phyloP scores from a whole-genome alignment of 108 stramenopile species.

The Skeletonema tropicum region DNA sequence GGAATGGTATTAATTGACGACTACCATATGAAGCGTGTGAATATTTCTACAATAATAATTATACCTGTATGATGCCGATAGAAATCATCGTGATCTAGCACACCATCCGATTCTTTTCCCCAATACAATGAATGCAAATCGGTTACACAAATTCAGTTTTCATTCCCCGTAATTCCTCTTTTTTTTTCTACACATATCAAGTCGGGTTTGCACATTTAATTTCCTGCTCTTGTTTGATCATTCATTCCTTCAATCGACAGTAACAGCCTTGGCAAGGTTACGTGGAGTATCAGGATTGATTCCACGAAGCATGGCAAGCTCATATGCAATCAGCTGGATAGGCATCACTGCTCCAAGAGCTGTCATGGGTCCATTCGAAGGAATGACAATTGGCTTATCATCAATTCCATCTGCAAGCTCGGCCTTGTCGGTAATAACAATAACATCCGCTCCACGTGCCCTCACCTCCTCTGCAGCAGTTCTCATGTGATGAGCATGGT shows the following conservation, averaged over 20 bases:
- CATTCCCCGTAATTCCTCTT: background rate
- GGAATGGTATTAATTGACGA: no score
- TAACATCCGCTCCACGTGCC: constrained; percentile 93
- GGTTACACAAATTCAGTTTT: background rate
- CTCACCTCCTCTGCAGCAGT: constrained; percentile 95
- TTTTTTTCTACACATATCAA: background rate
- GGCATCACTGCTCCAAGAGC: constrained; percentile 94
- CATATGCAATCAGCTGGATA: constrained; percentile 97
- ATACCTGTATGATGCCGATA: background rate
- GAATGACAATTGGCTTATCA: constrained; percentile 91
- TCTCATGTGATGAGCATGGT: constrained; percentile 94
- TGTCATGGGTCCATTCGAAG: constrained; percentile 93
- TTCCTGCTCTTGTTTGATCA: no score
- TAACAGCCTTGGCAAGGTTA: constrained; percentile 99
- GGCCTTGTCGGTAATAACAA: constrained; percentile 94
- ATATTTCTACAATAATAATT: constrained; percentile 30
- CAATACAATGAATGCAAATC: background rate
- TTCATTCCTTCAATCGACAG: constrained; percentile 81
- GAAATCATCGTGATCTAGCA: background rate
- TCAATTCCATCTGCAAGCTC: constrained; percentile 85
- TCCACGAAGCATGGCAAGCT: constrained; percentile 93
- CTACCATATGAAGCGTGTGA: no score
- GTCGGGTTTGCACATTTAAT: no score
- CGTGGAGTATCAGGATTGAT: constrained; percentile 98
- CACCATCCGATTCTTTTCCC: background rate